Base-by-base conservation (phyloP, 345 rosid genomes). In the Eucalyptus polybractea region DNA sequence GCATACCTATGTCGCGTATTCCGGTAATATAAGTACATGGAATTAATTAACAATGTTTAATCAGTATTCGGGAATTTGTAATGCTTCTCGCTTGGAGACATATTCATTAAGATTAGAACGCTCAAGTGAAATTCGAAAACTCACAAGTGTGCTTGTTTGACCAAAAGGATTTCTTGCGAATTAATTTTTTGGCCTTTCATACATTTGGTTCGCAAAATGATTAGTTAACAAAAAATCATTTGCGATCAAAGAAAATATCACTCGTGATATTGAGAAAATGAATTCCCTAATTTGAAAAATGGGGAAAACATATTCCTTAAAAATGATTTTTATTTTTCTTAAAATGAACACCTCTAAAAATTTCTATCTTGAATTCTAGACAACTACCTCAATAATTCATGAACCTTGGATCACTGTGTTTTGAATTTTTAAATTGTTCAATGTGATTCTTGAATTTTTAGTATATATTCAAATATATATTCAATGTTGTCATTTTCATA, bases 341-440 rank as follows among this genome's bases (percentile, higher is more conserved):
- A 4, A 56, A 56, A 24, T 24, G 13, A 56, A 56, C 13, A 24
- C 29, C 27, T 25, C 13, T 24, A 56, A 56, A 24, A 56, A 56
- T 10, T 56, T 25, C 3, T 56, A 10, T 1, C 6, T 0, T 53
- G 1, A 53, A 53, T 10, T 24, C 3, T 10, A 6, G 29, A 24
- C 13, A 56, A 56, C 0, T 1, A 56, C 6, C 10, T 9, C 0
- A 56, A 56, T 56, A 25, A 24, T 56, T 56, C 12, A 0, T 10
- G 2, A 24, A 24, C 2, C 24, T 24, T 22, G 13, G 6, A 24
- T 22, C 1, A 2, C 0, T 2, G 6, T 56, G 6, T 25, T 24
- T 56, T 56, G 3, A 56, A 22, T 0, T 22, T 22, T 56, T 56
- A 49, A 49, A 49, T 12, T 24, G 2, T 24, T 56, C 1, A 9